A percentile compares a stretch with the other conserved stretches of the same genome.
These are phyloP conservation scores for Metahyphopichia silvanorum DNA, from an alignment of 805 yeast genomes.

Conservation along the genomic window DNA sequence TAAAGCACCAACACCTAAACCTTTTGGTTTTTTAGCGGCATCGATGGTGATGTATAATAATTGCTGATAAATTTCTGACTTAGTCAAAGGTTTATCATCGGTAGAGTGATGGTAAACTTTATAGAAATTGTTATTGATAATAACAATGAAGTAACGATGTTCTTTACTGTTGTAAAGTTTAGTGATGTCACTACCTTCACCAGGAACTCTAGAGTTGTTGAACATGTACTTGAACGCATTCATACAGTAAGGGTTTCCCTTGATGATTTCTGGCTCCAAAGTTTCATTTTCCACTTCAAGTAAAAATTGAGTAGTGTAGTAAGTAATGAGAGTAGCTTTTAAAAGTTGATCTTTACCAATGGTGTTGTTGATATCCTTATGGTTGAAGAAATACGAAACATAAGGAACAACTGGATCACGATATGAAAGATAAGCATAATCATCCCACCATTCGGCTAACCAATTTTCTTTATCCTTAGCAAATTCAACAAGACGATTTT, in stretches of 20 bases:
- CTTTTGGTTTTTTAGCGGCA: constrained; percentile 40
- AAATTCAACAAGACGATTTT: constrained; percentile 56
- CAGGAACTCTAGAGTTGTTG: constrained; percentile 84
- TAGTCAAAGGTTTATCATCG: constrained; percentile 42
- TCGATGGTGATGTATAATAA: constrained; percentile 48
- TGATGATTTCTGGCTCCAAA: constrained; percentile 76
- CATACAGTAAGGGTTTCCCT: constrained; percentile 88
- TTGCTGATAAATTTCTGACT: constrained; percentile 53
- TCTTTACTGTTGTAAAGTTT: constrained; percentile 44
- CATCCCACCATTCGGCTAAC: constrained; percentile 92
- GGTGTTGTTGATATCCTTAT: constrained; percentile 60
- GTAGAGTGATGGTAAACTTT: constrained; percentile 59
- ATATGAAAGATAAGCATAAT: constrained; percentile 85
- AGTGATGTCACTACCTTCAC: constrained; percentile 58
- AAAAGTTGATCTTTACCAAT: constrained; percentile 62
- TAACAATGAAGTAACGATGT: constrained; percentile 69
- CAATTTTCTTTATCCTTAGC: constrained; percentile 74
- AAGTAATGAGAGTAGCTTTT: constrained; percentile 74
- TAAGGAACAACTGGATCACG: constrained; percentile 94
- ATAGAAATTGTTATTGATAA: constrained; percentile 76
- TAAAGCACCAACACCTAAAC: constrained; percentile 68
- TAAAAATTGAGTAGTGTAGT: constrained; percentile 66
- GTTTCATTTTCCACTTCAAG: constrained; percentile 64
- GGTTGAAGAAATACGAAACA: constrained; percentile 86
- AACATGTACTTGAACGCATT: constrained; percentile 89